phyloP scores from a whole-genome alignment of 495 filamentous ascomycete genomes.

The Aspergillus bridgeri region DNA sequence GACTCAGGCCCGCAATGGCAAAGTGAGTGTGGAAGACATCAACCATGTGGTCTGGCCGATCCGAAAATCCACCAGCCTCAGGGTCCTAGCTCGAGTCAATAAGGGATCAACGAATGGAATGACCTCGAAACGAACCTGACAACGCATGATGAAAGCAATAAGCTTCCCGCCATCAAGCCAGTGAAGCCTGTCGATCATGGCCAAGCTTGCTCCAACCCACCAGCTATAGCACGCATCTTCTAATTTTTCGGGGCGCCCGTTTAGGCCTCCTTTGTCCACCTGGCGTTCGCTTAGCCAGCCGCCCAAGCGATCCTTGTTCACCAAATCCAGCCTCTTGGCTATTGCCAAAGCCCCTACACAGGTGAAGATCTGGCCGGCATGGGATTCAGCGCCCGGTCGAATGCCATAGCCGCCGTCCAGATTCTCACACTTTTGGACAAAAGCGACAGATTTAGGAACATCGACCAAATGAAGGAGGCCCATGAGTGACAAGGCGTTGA shows the following conservation, averaged over 20 bases:
- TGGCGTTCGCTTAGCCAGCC: slow-evolving; percentile 93
- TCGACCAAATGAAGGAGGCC: slow-evolving; percentile 67
- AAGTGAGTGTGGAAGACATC: slow-evolving; percentile 97
- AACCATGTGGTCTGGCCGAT: slow-evolving; percentile 89
- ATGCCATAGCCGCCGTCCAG: slow-evolving; percentile 92
- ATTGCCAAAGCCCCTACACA: slow-evolving; percentile 89
- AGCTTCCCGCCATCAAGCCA: slow-evolving; percentile 88
- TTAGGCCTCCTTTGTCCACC: slow-evolving; percentile 79
- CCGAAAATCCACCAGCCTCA: slow-evolving; percentile 80
- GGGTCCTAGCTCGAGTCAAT: slow-evolving; percentile 56
- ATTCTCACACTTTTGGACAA: slow-evolving; percentile 80
- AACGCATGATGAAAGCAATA: slow-evolving; percentile 73
- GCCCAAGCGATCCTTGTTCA: slow-evolving; percentile 76
- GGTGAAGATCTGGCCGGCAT: slow-evolving; percentile 90
- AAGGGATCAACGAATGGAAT: background rate
- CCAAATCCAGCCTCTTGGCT: slow-evolving; percentile 74
- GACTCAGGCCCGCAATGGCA: slow-evolving; percentile 81
- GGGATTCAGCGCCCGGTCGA: slow-evolving; percentile 83
- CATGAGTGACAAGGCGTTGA: slow-evolving; percentile 83
- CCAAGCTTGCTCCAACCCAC: slow-evolving; percentile 90
- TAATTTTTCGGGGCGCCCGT: slow-evolving; percentile 91
- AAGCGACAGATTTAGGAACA: slow-evolving; percentile 69
- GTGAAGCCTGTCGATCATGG: slow-evolving; percentile 81
- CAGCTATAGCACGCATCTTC: slow-evolving; percentile 98
- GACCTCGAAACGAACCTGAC: slow-evolving; percentile 53